Conservation (phyloP, 2,329 filamentous ascomycete species). For the Penicillium sp. region DNA sequence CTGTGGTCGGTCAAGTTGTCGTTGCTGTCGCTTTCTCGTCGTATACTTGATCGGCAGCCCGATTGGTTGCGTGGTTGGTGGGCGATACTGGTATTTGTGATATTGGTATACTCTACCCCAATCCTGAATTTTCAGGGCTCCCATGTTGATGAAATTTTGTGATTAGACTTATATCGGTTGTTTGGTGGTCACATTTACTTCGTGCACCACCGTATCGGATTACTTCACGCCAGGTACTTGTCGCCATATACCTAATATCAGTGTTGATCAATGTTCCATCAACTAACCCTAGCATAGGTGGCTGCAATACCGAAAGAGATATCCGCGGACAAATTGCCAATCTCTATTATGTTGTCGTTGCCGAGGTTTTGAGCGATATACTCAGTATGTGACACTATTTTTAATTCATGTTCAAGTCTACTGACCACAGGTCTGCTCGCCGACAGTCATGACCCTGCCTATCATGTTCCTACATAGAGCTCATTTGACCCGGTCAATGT, state of each 20-base stretch:
- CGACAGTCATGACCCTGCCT: slow-evolving; percentile 35
- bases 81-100: slow-evolving; percentile 30
- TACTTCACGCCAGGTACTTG: slow-evolving; percentile 30
- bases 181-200: slow-evolving; percentile 32
- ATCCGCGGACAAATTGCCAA: slow-evolving; percentile 28
- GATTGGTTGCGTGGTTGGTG: slow-evolving; percentile 33
- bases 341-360: slow-evolving; percentile 32
- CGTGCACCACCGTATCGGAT: slow-evolving; percentile 30
- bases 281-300: slow-evolving; percentile 9
- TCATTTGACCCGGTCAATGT: slow-evolving; percentile 28
- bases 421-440: not conserved
- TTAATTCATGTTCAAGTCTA: not conserved
- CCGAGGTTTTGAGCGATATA: slow-evolving; percentile 33
- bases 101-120: slow-evolving; percentile 22
- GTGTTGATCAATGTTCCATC: not conserved
- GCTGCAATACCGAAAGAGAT: slow-evolving; percentile 26
- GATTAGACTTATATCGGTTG: slow-evolving; percentile 32
- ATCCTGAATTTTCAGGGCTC: not conserved
- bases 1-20: slow-evolving; percentile 41
- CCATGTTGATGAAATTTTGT: not conserved
- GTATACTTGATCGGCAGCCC: slow-evolving; percentile 29
- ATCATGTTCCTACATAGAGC: slow-evolving; percentile 34
- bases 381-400: slow-evolving; percentile 22
- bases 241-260: not conserved
- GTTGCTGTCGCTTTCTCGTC: slow-evolving; percentile 37